phyloP scores from a whole-genome alignment of 768 basidiomycete species.

The Lactarius indigo region DNA sequence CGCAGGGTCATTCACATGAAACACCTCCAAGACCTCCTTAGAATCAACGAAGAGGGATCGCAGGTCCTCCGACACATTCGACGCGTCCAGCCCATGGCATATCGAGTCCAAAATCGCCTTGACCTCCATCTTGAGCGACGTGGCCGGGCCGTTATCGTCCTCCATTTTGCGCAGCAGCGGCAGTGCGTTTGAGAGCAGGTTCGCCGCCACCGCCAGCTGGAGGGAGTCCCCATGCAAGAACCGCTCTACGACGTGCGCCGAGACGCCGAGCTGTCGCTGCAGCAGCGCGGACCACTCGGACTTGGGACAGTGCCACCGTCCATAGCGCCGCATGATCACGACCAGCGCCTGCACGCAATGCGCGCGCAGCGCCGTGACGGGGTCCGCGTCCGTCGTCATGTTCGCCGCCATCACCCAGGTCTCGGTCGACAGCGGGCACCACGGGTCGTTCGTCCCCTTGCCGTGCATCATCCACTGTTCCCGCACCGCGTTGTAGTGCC shows the following conservation, averaged over 20 bases:
- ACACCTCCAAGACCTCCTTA: conserved; percentile 3
- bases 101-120: conserved; percentile 14
- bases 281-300: conserved; percentile 7
- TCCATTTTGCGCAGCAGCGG: conserved; percentile 5
- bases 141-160: not conserved
- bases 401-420: conserved; percentile 8
- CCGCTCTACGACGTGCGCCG: not conserved
- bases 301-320: conserved; percentile 8
- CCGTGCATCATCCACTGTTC: not conserved
- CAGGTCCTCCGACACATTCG: conserved; percentile 6
- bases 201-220: conserved; percentile 13
- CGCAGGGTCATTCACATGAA: not conserved
- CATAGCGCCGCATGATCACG: conserved; percentile 3
- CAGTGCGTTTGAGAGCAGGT: not conserved
- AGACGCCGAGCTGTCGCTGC: conserved; percentile 5
- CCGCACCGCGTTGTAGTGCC: conserved; percentile 7
- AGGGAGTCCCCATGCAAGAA: not conserved
- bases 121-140: conserved; percentile 1
- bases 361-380: conserved; percentile 5
- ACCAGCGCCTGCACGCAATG: conserved; percentile 14
- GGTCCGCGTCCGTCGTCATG: not conserved
- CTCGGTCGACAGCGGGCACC: conserved; percentile 15
- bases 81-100: conserved; percentile 2
- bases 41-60: conserved; percentile 5
- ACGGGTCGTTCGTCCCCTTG: not conserved